Evolutionary conservation across 805 yeast species (phyloP).

Genomic region (Helenozyma rhizophorensis): DNA sequence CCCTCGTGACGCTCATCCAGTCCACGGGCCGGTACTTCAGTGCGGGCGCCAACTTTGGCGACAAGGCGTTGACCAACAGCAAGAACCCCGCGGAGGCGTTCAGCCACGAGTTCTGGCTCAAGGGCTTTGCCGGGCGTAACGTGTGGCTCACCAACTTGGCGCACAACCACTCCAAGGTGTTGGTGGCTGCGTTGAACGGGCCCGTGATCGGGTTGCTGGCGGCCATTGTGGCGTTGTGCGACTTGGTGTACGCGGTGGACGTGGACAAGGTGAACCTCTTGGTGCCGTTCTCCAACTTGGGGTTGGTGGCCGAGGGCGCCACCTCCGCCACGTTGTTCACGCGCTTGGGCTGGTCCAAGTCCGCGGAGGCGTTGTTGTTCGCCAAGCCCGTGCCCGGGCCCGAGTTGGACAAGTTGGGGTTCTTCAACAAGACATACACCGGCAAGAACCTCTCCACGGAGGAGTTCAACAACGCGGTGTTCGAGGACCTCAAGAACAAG

Average conservation of each 20-base stretch:
- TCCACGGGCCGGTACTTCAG: constrained; percentile 74
- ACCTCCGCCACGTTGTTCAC: constrained; percentile 62
- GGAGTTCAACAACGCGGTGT: constrained; percentile 41
- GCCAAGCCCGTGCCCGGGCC: constrained; percentile 60
- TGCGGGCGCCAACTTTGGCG: constrained; percentile 76
- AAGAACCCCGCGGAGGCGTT: constrained; percentile 25
- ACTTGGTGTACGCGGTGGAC: constrained; percentile 66
- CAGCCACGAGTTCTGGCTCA: constrained; percentile 44
- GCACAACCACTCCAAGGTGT: constrained; percentile 64
- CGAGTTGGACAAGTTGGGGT: constrained; percentile 54
- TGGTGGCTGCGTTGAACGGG: constrained; percentile 76
- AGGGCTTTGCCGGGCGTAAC: constrained; percentile 65
- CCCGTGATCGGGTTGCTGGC: constrained; percentile 81
- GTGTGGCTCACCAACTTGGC: constrained; percentile 63
- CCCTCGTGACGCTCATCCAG: constrained; percentile 62
- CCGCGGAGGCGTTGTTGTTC: constrained; percentile 69
- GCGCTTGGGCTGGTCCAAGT: constrained; percentile 68
- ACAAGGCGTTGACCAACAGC: constrained; percentile 25
- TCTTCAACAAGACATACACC: constrained; percentile 55
- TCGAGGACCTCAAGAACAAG: constrained; percentile 27
- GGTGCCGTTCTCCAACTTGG: constrained; percentile 77
- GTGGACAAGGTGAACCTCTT: constrained; percentile 53
- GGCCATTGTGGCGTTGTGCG: constrained; percentile 71
- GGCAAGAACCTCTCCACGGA: constrained; percentile 31
- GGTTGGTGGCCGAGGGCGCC: constrained; percentile 81